Conservation (phyloP, 176 grass and related monocot genomes). For the Lolium multiflorum region DNA sequence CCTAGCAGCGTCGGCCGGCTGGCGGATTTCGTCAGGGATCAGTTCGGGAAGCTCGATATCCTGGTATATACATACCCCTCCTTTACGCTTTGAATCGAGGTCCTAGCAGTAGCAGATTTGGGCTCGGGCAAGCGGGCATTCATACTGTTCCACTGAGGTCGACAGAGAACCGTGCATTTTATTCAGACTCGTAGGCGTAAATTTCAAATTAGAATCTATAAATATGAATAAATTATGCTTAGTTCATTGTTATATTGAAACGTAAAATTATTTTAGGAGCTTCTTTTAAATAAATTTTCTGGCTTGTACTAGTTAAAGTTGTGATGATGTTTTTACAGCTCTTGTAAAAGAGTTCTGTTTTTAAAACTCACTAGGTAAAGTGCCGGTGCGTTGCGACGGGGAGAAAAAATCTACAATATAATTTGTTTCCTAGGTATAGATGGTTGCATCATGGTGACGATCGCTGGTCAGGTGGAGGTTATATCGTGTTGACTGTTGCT, state of each 20-base stretch:
- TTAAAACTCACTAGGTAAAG: not conserved
- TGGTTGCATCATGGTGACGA: no score
- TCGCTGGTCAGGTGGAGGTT: no score
- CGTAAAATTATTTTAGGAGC: not conserved
- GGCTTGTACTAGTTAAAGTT: not conserved
- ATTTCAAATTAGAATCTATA: not conserved
- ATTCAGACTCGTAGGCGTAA: not conserved
- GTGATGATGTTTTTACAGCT: not conserved
- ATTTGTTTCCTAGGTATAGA: no score
- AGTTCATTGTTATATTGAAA: not conserved
- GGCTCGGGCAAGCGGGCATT: not conserved
- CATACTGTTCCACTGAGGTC: not conserved
- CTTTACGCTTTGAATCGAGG: not conserved
- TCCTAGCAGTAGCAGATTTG: not conserved
- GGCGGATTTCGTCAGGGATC: constrained; percentile 55
- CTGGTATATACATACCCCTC: constrained; percentile 45
- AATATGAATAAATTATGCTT: not conserved
- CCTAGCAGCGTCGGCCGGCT: constrained; percentile 49
- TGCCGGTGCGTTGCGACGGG: no score
- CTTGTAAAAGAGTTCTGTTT: not conserved
- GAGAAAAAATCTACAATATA: no score
- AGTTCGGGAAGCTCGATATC: constrained; percentile 68
- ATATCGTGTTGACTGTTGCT: no score
- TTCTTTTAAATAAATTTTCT: not conserved
- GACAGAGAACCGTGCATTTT: not conserved